Conservation (phyloP, 768 basidiomycete genomes). For the Mycena polygramma region DNA sequence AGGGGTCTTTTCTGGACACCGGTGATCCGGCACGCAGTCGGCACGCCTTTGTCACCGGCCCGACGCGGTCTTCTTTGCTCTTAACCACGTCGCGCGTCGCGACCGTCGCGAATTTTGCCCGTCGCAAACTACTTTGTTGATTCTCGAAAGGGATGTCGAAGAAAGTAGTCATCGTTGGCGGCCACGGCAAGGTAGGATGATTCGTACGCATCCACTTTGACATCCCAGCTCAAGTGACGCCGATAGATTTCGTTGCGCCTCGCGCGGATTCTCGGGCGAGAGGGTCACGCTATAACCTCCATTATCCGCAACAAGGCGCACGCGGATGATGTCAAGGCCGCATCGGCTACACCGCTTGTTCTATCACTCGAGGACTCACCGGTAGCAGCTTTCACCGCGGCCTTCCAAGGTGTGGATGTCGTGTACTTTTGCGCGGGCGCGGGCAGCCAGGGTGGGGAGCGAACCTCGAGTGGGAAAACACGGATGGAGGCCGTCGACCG, state of each 20-base stretch:
- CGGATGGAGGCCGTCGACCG: conserved; percentile 70
- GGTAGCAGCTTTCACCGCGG: conserved; percentile 57
- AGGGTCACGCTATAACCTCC: conserved; percentile 45
- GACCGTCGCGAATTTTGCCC: too few relatives aligned
- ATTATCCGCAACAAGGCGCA: conserved; percentile 67
- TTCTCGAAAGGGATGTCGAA: conserved; percentile 43
- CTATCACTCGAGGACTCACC: conserved; percentile 70
- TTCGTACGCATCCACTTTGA: neutral
- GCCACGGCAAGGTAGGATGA: conserved; percentile 64
- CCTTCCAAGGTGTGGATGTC: conserved; percentile 56
- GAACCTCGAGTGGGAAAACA: conserved; percentile 41
- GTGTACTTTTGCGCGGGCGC: conserved; percentile 67
- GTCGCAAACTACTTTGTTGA: too few relatives aligned
- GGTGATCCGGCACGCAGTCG: too few relatives aligned
- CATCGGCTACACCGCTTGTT: conserved; percentile 60
- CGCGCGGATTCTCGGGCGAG: conserved; percentile 22
- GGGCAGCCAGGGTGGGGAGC: conserved; percentile 67
- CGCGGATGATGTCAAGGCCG: conserved; percentile 57
- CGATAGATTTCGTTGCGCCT: conserved; percentile 26
- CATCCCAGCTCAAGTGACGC: neutral
- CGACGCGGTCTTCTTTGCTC: too few relatives aligned
- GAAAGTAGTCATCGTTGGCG: conserved; percentile 66
- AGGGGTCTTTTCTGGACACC: too few relatives aligned
- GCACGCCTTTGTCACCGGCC: too few relatives aligned
- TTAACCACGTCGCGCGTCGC: too few relatives aligned